Evolutionary conservation across 306 rosid genomes (phyloP), one percentile per base, ranked within the genome.

Genomic region (Dryas octopetala): DNA sequence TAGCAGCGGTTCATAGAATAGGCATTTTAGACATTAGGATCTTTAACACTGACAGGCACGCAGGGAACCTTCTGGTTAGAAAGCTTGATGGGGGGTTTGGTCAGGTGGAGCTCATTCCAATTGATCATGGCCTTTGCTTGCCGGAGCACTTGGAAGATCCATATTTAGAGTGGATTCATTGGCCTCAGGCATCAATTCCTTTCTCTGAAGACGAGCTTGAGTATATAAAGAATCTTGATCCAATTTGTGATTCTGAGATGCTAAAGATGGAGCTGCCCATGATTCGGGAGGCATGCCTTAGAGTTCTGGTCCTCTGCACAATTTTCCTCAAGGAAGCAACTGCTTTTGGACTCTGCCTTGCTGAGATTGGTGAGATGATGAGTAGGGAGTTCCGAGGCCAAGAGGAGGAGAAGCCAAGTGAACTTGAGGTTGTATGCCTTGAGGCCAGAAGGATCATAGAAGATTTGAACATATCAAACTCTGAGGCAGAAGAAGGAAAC

Each of bases 301-400:
- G 97, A 75, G 89, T 91, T 67, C 82, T 91, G 82, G 79, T 91
- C 75, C 85, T 91, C 40, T 87, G 92, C 84, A 89, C 92, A 19
- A 73, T 85, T 66, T 91, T 89, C 78, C 95, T 91, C 47, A 89
- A 89, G 85, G 87, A 86, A 85, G 92, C 95, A 38, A 92, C 88
- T 43, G 86, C 89, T 61, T 89, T 78, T 78, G 97, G 97, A 61
- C 95, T 91, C 17, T 81, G 89, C 77, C 85, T 91, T 51, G 78
- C 97, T 52, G 97, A 91, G 77, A 91, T 89, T 67, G 97, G 97
- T 13, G 86, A 89, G 68, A 89, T 89, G 91, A 88, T 91, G 97
- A 89, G 93, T 74, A 86, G 95, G 82, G 95, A 85, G 82, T 89
- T 86, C 68, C 86, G 73, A 23, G 88, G 89, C 62, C 85, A 73